phyloP scores from a whole-genome alignment of 2,329 filamentous ascomycete species.

The Chaetomiaceae sp. region DNA sequence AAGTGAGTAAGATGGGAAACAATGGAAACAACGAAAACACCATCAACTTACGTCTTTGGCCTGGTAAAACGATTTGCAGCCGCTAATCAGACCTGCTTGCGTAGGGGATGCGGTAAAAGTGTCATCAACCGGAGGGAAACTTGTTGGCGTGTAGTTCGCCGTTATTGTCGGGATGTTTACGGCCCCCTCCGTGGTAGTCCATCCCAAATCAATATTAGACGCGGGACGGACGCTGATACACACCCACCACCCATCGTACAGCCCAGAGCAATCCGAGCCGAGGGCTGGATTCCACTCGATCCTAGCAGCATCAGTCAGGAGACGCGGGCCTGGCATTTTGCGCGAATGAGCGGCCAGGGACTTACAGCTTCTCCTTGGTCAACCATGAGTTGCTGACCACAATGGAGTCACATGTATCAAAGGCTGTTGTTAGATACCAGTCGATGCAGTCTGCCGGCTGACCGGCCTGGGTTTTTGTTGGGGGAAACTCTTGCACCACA shows the following conservation, averaged over 20 bases:
- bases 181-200: not conserved
- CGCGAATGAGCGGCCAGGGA: not conserved
- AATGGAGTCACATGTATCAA: not conserved
- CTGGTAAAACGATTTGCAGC: not conserved
- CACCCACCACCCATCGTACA: constrained; percentile 3
- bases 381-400: not conserved
- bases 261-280: not conserved
- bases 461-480: not conserved
- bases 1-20: not conserved
- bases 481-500: not conserved
- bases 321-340: too few species aligned
- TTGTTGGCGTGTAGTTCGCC: not conserved
- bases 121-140: not conserved
- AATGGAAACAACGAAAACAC: not conserved
- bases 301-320: not conserved
- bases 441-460: not conserved
- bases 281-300: not conserved
- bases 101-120: not conserved
- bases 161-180: not conserved
- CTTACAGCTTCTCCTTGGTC: not conserved
- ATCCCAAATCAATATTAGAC: not conserved
- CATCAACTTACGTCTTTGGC: not conserved
- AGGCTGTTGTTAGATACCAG: not conserved
- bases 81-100: not conserved
- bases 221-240: constrained; percentile 3